phyloP scores from a whole-genome alignment of 768 basidiomycete species.

The Tubosaeta sp. region DNA sequence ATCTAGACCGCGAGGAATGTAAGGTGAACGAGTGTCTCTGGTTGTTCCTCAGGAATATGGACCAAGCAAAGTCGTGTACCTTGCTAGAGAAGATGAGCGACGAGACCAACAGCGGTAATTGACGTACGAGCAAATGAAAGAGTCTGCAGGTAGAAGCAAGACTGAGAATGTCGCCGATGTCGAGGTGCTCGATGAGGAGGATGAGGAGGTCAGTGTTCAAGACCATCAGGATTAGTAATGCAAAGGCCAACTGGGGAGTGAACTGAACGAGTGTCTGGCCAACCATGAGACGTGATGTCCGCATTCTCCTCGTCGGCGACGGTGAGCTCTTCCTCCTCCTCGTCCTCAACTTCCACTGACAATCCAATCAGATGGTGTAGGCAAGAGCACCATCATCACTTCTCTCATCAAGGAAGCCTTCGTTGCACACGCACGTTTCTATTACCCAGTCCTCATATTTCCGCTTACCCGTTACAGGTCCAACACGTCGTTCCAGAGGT shows the following conservation, averaged over 20 bases:
- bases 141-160: slow-evolving; percentile 29
- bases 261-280: slow-evolving; percentile 13
- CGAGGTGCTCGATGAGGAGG: slow-evolving; percentile 45
- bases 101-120: slow-evolving; percentile 11
- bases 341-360: not conserved
- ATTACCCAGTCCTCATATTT: not conserved
- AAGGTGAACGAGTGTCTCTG: slow-evolving; percentile 55
- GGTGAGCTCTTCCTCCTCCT: slow-evolving; percentile 46
- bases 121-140: slow-evolving; percentile 38
- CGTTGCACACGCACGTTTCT: slow-evolving; percentile 69
- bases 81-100: slow-evolving; percentile 22
- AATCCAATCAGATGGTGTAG: slow-evolving; percentile 77
- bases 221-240: slow-evolving; percentile 13
- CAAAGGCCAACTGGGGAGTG: not conserved
- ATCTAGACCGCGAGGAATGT: slow-evolving; percentile 36
- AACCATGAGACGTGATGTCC: slow-evolving; percentile 85
- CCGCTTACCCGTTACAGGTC: slow-evolving; percentile 49
- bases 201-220: slow-evolving; percentile 58
- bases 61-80: slow-evolving; percentile 65
- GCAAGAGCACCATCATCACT: slow-evolving; percentile 96
- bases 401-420: slow-evolving; percentile 96
- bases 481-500: slow-evolving; percentile 96
- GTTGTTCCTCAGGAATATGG: slow-evolving; percentile 44
- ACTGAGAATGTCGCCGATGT: slow-evolving; percentile 38
- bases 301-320: slow-evolving; percentile 91